Conservation (phyloP, 345 rosid genomes). For the Populus pruinosa region DNA sequence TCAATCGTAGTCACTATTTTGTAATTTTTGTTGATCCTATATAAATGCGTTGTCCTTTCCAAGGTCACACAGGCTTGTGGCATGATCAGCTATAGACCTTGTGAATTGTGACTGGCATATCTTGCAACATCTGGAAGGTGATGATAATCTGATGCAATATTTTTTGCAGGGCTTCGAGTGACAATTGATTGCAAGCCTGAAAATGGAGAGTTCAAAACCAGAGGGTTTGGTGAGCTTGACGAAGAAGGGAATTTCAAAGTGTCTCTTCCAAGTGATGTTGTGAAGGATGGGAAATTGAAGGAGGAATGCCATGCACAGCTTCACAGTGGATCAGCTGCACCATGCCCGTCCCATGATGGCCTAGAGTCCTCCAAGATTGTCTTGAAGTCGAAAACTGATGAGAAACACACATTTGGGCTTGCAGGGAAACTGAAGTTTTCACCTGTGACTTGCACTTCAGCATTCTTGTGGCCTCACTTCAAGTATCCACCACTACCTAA, state of each 20-base stretch:
- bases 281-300: conserved; percentile 50
- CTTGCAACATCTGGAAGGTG: neutral
- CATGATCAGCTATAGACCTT: neutral
- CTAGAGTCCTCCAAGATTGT: conserved; percentile 55
- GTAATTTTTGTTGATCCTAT: neutral
- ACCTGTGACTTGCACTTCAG: conserved; percentile 53
- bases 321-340: conserved; percentile 51
- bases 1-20: neutral
- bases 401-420: conserved; percentile 51
- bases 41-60: neutral
- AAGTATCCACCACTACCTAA: conserved; percentile 36
- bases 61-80: neutral
- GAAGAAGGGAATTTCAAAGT: conserved; percentile 60
- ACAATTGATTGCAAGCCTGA: conserved; percentile 63
- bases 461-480: conserved; percentile 48
- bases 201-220: conserved; percentile 51
- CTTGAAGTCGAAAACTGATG: conserved; percentile 34
- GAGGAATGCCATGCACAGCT: conserved; percentile 88
- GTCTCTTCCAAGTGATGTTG: conserved; percentile 44
- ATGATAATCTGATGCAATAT: neutral
- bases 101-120: neutral
- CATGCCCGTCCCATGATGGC: conserved; percentile 62
- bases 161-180: conserved; percentile 56
- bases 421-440: conserved; percentile 60
- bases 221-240: conserved; percentile 56